These are phyloP conservation scores for Solanum hybrid DNA, from an alignment of 305 asterid species.

Conservation along the genomic window DNA sequence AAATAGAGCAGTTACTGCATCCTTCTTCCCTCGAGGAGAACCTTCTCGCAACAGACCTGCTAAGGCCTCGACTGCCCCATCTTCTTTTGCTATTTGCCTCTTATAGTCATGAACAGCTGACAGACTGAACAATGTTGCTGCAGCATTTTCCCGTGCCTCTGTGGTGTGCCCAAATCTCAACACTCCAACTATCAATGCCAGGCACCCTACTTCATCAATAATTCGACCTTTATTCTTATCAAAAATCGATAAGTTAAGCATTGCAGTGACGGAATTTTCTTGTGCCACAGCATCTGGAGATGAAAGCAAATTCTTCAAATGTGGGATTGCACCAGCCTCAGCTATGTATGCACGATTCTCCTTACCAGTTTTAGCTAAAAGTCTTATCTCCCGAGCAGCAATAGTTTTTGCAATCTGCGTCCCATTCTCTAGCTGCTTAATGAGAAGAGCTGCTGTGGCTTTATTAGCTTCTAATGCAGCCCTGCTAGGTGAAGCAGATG, in stretches of 20 bases:
- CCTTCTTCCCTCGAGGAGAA: slow-evolving; percentile 73
- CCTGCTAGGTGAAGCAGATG: slow-evolving; percentile 40
- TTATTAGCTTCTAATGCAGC: slow-evolving; percentile 68
- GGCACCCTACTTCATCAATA: slow-evolving; percentile 73
- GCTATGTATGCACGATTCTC: slow-evolving; percentile 80
- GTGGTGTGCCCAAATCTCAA: slow-evolving; percentile 60
- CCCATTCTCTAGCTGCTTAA: slow-evolving; percentile 63
- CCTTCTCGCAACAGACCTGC: slow-evolving; percentile 56
- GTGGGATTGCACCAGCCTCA: slow-evolving; percentile 84
- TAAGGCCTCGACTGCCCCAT: slow-evolving; percentile 68
- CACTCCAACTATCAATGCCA: slow-evolving; percentile 54
- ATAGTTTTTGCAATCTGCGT: slow-evolving; percentile 57
- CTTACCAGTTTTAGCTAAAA: slow-evolving; percentile 74
- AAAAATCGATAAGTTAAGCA: slow-evolving; percentile 73
- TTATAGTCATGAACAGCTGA: slow-evolving; percentile 89
- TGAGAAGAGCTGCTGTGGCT: slow-evolving; percentile 59
- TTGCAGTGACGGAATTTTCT: slow-evolving; percentile 85
- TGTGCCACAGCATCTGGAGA: slow-evolving; percentile 64
- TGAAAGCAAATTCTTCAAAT: slow-evolving; percentile 45
- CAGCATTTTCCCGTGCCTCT: slow-evolving; percentile 88
- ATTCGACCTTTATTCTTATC: slow-evolving; percentile 71
- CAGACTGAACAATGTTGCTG: slow-evolving; percentile 89
- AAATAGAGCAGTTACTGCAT: slow-evolving; percentile 81
- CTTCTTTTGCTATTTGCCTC: slow-evolving; percentile 57
- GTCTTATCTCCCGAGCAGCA: slow-evolving; percentile 76